These are phyloP conservation scores for Colletotrichum sp. DNA, from an alignment of 2,329 filamentous ascomycete genomes.

Conservation along the genomic window DNA sequence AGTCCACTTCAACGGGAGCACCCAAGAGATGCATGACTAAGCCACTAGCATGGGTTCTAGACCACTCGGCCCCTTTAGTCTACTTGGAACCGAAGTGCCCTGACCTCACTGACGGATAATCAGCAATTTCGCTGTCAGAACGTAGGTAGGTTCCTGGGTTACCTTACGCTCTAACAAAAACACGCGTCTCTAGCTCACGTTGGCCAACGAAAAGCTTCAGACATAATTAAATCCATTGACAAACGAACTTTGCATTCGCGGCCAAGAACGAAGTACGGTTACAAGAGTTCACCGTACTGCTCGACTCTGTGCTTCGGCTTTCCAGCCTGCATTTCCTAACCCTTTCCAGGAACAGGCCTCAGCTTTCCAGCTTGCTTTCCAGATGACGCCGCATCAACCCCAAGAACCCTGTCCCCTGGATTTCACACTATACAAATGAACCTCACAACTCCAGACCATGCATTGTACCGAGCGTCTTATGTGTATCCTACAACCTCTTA, in stretches of 20 bases:
- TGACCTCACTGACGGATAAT: neutral
- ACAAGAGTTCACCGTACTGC: neutral
- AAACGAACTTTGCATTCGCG: neutral
- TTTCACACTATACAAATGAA: constrained; percentile 1
- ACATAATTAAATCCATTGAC: neutral
- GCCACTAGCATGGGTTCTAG: neutral
- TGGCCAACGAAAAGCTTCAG: neutral
- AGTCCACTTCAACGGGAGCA: neutral
- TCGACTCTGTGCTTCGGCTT: neutral
- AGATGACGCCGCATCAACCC: constrained; percentile 13
- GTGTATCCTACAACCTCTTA: neutral
- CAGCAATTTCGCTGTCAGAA: neutral
- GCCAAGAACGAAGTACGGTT: neutral
- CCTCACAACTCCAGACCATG: constrained; percentile 15
- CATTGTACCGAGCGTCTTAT: neutral
- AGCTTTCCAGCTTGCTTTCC: neutral
- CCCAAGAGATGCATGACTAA: neutral
- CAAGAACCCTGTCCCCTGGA: neutral
- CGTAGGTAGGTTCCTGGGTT: neutral
- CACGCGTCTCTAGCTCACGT: neutral
- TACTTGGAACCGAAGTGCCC: too few relatives aligned
- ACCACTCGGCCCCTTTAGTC: neutral
- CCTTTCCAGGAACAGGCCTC: neutral
- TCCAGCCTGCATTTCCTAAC: neutral
- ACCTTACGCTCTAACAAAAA: neutral